Evolutionary conservation across 164 flowering plant species (phyloP).

Genomic region (Protea cynaroides): DNA sequence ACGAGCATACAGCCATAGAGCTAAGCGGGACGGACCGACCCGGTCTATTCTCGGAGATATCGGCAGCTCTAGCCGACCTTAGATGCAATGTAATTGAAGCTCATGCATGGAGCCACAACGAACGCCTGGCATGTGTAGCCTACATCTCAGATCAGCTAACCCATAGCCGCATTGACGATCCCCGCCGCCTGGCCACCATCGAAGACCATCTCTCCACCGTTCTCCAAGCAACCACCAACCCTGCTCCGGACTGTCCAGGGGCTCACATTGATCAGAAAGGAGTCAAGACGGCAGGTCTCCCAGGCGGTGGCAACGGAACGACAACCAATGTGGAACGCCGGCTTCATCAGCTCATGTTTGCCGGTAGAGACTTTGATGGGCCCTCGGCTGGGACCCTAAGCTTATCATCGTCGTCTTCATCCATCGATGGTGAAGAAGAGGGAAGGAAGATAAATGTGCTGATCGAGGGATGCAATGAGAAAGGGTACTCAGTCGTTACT

Average conservation of each 20-base stretch:
- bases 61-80: slow-evolving; percentile 61
- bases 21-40: slow-evolving; percentile 61
- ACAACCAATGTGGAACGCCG: slow-evolving; percentile 47
- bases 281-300: slow-evolving; percentile 26
- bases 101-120: slow-evolving; percentile 82
- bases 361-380: slow-evolving; percentile 44
- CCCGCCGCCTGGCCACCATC: slow-evolving; percentile 43
- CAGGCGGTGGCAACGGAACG: slow-evolving; percentile 19
- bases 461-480: slow-evolving; percentile 52
- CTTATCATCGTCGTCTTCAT: neutral
- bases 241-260: neutral
- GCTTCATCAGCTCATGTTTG: slow-evolving; percentile 70
- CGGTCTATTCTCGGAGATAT: slow-evolving; percentile 75
- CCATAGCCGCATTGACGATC: slow-evolving; percentile 39
- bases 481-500: slow-evolving; percentile 54
- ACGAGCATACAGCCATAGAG: slow-evolving; percentile 58
- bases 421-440: slow-evolving; percentile 13
- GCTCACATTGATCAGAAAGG: slow-evolving; percentile 21
- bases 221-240: slow-evolving; percentile 27
- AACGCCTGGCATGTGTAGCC: slow-evolving; percentile 53
- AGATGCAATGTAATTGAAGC: slow-evolving; percentile 65
- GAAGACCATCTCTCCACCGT: slow-evolving; percentile 54
- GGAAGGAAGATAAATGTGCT: slow-evolving; percentile 24
- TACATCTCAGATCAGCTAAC: slow-evolving; percentile 45
- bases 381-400: slow-evolving; percentile 18